Evolutionary conservation across 225 moss, liverwort and hornwort species (phyloP).

Genomic region (Marchantia paleacea): DNA sequence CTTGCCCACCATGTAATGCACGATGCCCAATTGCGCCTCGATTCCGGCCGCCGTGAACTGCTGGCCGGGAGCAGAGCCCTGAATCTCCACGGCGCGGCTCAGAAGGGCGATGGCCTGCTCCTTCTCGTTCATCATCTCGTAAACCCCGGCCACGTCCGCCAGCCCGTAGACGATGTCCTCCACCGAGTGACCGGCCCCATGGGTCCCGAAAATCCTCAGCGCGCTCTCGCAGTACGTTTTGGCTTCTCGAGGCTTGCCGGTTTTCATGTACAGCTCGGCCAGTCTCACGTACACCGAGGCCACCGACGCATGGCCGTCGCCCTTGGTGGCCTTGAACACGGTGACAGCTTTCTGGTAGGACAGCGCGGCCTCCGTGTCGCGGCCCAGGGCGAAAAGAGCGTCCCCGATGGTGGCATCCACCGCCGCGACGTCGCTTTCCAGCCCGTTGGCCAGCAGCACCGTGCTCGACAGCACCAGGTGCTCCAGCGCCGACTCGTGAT

Average conservation of each 20-base stretch:
- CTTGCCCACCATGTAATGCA: slow-evolving; percentile 75
- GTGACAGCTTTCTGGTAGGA: slow-evolving; percentile 89
- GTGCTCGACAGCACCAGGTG: slow-evolving; percentile 58
- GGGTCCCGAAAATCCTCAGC: slow-evolving; percentile 76
- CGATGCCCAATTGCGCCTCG: slow-evolving; percentile 87
- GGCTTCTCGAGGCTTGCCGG: slow-evolving; percentile 76
- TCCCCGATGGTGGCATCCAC: slow-evolving; percentile 86
- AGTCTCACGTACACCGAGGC: slow-evolving; percentile 83
- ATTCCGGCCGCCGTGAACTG: slow-evolving; percentile 80
- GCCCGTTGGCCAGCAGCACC: slow-evolving; percentile 42
- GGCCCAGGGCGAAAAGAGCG: slow-evolving; percentile 66
- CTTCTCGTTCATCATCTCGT: slow-evolving; percentile 71
- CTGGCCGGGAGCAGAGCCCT: slow-evolving; percentile 84
- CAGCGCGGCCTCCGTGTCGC: slow-evolving; percentile 70
- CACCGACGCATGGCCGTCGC: slow-evolving; percentile 73
- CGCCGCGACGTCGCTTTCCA: slow-evolving; percentile 80
- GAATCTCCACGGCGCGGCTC: slow-evolving; percentile 69
- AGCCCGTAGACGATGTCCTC: slow-evolving; percentile 86
- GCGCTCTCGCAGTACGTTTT: slow-evolving; percentile 81
- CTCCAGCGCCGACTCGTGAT: slow-evolving; percentile 79
- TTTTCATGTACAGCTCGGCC: slow-evolving; percentile 84
- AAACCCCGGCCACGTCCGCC: slow-evolving; percentile 80
- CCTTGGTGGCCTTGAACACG: slow-evolving; percentile 88
- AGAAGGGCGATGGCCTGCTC: slow-evolving; percentile 80
- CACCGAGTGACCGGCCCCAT: slow-evolving; percentile 67